Evolutionary conservation across 176 grass and related monocot genomes (phyloP).

Genomic region (Bromus sterilis): DNA sequence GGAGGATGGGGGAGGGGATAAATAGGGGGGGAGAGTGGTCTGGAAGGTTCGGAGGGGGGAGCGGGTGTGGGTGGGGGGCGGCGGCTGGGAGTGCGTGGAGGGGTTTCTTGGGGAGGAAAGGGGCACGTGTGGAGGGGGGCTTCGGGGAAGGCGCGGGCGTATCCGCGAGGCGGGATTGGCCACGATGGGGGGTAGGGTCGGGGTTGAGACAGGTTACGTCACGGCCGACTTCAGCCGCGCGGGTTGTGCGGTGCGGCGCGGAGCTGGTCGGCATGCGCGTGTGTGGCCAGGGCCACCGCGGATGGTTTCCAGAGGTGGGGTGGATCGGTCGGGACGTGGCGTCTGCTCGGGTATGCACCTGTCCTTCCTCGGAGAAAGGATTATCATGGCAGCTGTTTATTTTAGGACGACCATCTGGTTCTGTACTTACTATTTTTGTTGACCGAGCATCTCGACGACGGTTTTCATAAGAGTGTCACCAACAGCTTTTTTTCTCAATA

Average conservation of each 20-base stretch:
- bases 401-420: too few relatives aligned
- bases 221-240: slow-evolving; percentile 22
- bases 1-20: background rate
- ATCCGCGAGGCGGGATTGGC: slow-evolving; percentile 6
- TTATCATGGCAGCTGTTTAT: too few relatives aligned
- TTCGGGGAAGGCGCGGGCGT: slow-evolving; percentile 12
- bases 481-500: too few relatives aligned
- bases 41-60: slow-evolving; percentile 3
- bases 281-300: background rate
- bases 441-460: too few relatives aligned
- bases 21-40: background rate
- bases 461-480: too few relatives aligned
- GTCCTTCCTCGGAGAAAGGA: too few relatives aligned
- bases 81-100: slow-evolving; percentile 25
- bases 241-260: background rate
- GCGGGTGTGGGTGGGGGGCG: background rate
- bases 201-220: slow-evolving; percentile 19
- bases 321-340: background rate
- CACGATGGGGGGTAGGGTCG: background rate
- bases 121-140: slow-evolving; percentile 39
- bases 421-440: too few relatives aligned
- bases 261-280: background rate
- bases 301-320: background rate
- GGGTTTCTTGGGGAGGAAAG: background rate
- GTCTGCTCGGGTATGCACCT: background rate